These are phyloP conservation scores for Vanrija pseudolonga DNA, from an alignment of 1,284 basidiomycete species.

Conservation along the genomic window DNA sequence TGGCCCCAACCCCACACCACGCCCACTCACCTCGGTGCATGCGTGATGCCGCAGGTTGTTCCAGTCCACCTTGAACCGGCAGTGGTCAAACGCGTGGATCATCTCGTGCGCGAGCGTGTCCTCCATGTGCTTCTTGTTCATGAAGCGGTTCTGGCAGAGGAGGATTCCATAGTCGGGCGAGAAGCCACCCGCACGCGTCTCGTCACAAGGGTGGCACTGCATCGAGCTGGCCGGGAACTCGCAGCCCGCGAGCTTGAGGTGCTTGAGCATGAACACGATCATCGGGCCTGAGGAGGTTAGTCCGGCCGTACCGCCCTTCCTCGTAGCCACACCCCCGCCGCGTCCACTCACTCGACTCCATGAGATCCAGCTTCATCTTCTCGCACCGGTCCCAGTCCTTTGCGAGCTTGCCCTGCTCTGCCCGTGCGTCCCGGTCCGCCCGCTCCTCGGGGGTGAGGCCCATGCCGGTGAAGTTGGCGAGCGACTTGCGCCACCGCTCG, in stretches of 20 bases:
- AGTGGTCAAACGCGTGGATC: conserved; percentile 94
- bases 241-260: conserved; percentile 66
- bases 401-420: conserved; percentile 26
- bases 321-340: neutral
- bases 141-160: conserved; percentile 77
- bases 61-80: conserved; percentile 92
- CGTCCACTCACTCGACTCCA: conserved; percentile 47
- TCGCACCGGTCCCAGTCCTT: conserved; percentile 53
- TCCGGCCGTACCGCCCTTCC: neutral
- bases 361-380: conserved; percentile 51
- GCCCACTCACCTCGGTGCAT: conserved; percentile 75
- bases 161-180: conserved; percentile 70
- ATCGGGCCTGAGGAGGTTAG: conserved; percentile 61
- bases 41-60: conserved; percentile 85
- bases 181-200: conserved; percentile 74
- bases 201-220: conserved; percentile 75
- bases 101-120: conserved; percentile 91
- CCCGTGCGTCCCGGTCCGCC: conserved; percentile 7
- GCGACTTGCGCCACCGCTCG: conserved; percentile 46
- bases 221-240: conserved; percentile 65
- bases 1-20: neutral
- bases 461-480: conserved; percentile 48
- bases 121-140: conserved; percentile 82
- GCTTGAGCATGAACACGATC: conserved; percentile 83
- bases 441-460: conserved; percentile 44